Conservation (phyloP, 2,329 filamentous ascomycete species). For the Ophiostoma triangulosporum region DNA sequence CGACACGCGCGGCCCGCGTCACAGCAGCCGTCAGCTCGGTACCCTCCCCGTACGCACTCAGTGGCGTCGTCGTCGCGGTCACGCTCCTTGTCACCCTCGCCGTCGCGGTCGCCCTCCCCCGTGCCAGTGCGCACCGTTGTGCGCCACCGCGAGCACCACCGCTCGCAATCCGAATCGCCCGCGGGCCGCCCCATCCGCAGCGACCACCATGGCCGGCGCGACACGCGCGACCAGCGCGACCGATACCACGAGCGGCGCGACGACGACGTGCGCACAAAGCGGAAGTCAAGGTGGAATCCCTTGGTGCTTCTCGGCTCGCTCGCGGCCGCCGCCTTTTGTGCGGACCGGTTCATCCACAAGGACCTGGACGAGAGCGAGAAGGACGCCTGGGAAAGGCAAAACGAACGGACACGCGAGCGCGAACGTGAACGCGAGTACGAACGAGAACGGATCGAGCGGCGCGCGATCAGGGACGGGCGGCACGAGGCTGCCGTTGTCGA, state of each 20-base stretch:
- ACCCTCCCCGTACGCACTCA: neutral
- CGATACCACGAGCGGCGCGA: neutral
- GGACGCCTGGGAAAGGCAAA: constrained; percentile 19
- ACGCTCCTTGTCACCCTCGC: neutral
- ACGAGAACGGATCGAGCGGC: neutral
- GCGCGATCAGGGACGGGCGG: neutral
- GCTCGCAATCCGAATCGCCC: neutral
- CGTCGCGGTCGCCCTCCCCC: neutral
- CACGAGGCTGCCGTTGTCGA: neutral
- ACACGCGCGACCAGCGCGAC: neutral
- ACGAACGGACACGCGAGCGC: neutral
- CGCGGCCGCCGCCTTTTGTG: constrained; percentile 23
- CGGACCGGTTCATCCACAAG: constrained; percentile 27
- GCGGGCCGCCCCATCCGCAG: neutral
- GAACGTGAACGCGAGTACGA: neutral
- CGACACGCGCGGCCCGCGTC: neutral
- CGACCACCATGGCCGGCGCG: neutral
- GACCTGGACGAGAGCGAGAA: constrained; percentile 25
- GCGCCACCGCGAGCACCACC: neutral
- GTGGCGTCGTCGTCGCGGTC: neutral
- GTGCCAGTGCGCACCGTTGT: neutral
- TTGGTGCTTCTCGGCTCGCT: constrained; percentile 26
- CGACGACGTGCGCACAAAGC: neutral
- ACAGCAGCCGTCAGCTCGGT: neutral
- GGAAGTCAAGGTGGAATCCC: constrained; percentile 25